phyloP scores from a whole-genome alignment of 148 eudicot genomes.

The Limonium bicolor region DNA sequence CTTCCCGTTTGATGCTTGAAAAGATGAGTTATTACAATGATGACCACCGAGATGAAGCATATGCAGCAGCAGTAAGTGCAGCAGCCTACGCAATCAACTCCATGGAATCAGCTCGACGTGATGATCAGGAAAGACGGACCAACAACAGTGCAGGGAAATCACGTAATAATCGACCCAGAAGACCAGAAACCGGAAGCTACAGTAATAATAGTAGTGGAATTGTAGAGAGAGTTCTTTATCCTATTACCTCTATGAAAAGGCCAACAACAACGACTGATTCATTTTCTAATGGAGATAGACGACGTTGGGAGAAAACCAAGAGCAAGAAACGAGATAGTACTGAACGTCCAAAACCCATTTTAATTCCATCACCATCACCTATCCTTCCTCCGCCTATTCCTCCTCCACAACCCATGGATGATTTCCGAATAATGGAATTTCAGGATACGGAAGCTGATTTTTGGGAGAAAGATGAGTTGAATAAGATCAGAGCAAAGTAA shows the following conservation, averaged over 20 bases:
- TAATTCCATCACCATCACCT: too few relatives aligned
- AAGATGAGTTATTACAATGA: too few relatives aligned
- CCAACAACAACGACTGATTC: not conserved
- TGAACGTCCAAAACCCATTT: too few relatives aligned
- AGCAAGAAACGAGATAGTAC: too few relatives aligned
- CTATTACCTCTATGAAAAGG: constrained; percentile 18
- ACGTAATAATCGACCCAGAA: constrained; percentile 5
- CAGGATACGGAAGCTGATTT: constrained; percentile 35
- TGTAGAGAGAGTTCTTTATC: too few relatives aligned
- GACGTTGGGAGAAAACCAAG: not conserved
- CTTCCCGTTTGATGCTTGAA: too few relatives aligned
- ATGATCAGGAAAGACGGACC: constrained; percentile 14
- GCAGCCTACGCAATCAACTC: constrained; percentile 60
- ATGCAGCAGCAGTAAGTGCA: constrained; percentile 64
- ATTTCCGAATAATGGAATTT: constrained; percentile 8
- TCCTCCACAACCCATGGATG: constrained; percentile 15
- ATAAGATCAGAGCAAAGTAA: constrained; percentile 41
- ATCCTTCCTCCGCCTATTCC: constrained; percentile 17
- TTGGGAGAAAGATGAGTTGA: constrained; percentile 65
- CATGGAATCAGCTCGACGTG: constrained; percentile 18
- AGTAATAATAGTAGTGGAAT: too few relatives aligned
- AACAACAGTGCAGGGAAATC: constrained; percentile 14
- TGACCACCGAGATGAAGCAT: too few relatives aligned
- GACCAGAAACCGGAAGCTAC: constrained; percentile 14
- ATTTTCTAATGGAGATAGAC: not conserved